A percentile compares a stretch with the other conserved stretches of the same genome.
phyloP scores from a whole-genome alignment of 73 alveolate genomes.

The Halteria grandinella region DNA sequence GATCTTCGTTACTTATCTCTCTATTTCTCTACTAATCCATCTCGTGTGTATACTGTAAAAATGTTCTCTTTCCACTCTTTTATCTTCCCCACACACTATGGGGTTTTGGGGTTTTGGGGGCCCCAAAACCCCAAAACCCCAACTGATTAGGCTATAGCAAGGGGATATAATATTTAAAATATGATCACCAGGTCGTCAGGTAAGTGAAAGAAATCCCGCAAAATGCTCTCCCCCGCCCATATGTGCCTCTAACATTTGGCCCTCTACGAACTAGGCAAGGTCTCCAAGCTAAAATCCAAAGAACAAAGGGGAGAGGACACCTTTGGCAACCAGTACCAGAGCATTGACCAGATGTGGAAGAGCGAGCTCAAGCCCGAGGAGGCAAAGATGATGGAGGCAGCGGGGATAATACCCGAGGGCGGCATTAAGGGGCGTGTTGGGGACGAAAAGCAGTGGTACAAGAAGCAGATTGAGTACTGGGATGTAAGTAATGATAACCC shows the following conservation, averaged over 20 bases:
- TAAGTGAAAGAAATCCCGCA: too few relatives aligned
- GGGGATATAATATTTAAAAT: not conserved
- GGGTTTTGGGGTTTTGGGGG: conserved; percentile 5
- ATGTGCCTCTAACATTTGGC: too few relatives aligned
- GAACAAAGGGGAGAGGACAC: conserved; percentile 66
- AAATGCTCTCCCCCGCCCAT: too few relatives aligned
- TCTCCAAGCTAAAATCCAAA: not conserved
- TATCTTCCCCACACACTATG: not conserved
- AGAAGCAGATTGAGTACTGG: conserved; percentile 68
- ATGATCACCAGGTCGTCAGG: not conserved
- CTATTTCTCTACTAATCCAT: too few relatives aligned
- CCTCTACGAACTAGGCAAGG: too few relatives aligned
- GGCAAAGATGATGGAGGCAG: conserved; percentile 11
- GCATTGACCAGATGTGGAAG: conserved; percentile 68
- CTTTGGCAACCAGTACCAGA: conserved; percentile 33
- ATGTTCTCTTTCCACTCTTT: too few relatives aligned
- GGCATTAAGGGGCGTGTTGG: conserved; percentile 47
- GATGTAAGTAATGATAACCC: not conserved
- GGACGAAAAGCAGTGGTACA: conserved; percentile 59
- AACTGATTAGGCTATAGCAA: too few relatives aligned
- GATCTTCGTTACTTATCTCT: too few relatives aligned
- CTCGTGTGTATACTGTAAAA: too few relatives aligned
- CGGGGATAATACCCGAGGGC: too few relatives aligned
- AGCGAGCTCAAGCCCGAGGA: conserved; percentile 39
- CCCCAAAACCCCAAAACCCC: not conserved